These are phyloP conservation scores for Anethum foeniculum DNA, from an alignment of 140 eudicot species.

Conservation along the genomic window DNA sequence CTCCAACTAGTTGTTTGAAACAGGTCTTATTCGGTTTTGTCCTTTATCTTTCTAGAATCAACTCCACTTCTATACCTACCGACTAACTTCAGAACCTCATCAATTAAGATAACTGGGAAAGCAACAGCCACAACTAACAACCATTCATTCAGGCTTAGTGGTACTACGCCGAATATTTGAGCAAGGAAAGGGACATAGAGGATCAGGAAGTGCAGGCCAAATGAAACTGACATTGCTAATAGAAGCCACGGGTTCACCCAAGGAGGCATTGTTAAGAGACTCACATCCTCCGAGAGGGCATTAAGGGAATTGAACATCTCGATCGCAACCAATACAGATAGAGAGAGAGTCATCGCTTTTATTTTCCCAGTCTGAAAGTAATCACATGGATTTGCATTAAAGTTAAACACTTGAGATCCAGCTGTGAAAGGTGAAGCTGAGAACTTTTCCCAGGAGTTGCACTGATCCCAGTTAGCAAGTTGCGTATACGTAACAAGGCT, in stretches of 20 bases:
- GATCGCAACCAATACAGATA: conserved; percentile 70
- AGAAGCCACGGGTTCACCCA: conserved; percentile 89
- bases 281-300: conserved; percentile 84
- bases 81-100: conserved; percentile 61
- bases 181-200: conserved; percentile 88
- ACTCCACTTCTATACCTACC: conserved; percentile 49
- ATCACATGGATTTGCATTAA: conserved; percentile 72
- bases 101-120: conserved; percentile 69
- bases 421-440: conserved; percentile 54
- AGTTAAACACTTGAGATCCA: conserved; percentile 37
- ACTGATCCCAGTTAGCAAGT: conserved; percentile 80
- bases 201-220: conserved; percentile 79
- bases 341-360: conserved; percentile 77
- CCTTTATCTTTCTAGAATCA: conserved; percentile 27
- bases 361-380: conserved; percentile 64
- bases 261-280: conserved; percentile 81
- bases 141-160: conserved; percentile 83
- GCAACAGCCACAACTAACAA: conserved; percentile 59
- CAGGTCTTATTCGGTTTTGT: conserved; percentile 48
- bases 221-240: conserved; percentile 78
- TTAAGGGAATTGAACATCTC: conserved; percentile 85
- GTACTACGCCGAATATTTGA: conserved; percentile 72
- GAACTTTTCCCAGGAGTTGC: conserved; percentile 57
- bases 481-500: conserved; percentile 67
- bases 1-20: not conserved